Base-by-base conservation (phyloP, 345 rosid species). In the Citrus sp. region DNA sequence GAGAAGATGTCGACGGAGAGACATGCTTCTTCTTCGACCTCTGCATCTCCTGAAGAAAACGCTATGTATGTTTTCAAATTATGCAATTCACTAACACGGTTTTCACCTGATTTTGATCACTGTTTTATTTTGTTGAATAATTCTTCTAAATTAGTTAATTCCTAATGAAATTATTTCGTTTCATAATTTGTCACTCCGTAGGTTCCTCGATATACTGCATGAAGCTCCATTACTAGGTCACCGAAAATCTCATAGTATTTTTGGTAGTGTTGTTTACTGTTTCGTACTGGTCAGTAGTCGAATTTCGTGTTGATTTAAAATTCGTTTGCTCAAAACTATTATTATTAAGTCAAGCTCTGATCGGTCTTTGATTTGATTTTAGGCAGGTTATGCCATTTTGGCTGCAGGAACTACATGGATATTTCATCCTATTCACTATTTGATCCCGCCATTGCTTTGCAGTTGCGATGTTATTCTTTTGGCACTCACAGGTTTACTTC, bases 181-280 rank as follows among this genome's bases (percentile, higher is more conserved):
- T 75, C 42, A 64, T 75, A 6, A 54, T 35, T 79, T 76, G 7
- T 81, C 70, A 69, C 42, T 54, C n/a, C 78, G 49, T 66, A 93
- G 98, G 88, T 95, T 95, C 75, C 90, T 92, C 55, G 98, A 95
- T 82, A 95, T 95, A 81, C 87, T 95, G 68, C 95, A 95, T 38
- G 98, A 95, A 78, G 98, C 98, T 79, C 95, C 98, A 69, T 81
- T 95, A 59, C 88, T 92, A n/a, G 98, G 95, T 84, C 94, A 92
- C 84, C 88, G 97, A 86, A 93, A 93, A 89, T 88, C 93, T 32
- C 89, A 92, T 81, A 88, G 91, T 75, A 80, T 95, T 67, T 77
- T 92, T 72, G 98, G 98, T 59, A 88, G 97, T 75, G 83, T 93
- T 74, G 78, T 89, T 58, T 93, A 87, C 87, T 88, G 88, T 75